Percentiles rank a stretch among this genome's conserved stretches.
These are phyloP conservation scores for Monilinia aucupariae DNA, from an alignment of 2,329 filamentous ascomycete species.

Conservation along the genomic window DNA sequence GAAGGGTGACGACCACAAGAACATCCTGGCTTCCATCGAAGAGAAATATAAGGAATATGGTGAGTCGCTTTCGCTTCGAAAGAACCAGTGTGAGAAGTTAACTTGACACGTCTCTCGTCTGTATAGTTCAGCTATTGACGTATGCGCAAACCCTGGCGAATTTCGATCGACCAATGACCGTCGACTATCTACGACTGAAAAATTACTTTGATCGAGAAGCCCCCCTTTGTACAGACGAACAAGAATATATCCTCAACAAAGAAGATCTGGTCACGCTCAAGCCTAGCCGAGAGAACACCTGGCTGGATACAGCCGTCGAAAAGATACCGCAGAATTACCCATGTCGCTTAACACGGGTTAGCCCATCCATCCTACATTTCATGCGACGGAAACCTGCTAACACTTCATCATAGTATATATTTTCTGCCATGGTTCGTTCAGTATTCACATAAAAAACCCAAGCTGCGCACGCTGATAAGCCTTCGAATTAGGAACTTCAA, in stretches of 20 bases:
- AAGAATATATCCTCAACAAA: constrained; percentile 34
- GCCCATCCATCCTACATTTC: neutral
- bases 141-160: constrained; percentile 28
- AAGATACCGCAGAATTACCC: constrained; percentile 21
- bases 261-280: constrained; percentile 39
- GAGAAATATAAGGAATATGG: constrained; percentile 22
- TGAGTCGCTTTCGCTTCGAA: neutral
- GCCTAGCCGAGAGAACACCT: constrained; percentile 37
- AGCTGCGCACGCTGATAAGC: neutral
- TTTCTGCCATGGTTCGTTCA: neutral
- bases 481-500: constrained; percentile 2
- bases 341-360: constrained; percentile 19
- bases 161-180: constrained; percentile 30
- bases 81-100: no score
- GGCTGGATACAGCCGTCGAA: constrained; percentile 38
- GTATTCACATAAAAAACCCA: neutral
- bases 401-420: neutral
- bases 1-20: neutral
- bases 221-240: constrained; percentile 23
- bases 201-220: constrained; percentile 30
- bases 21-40: constrained; percentile 17
- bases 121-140: constrained; percentile 22
- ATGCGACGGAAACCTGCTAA: neutral
- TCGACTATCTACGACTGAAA: constrained; percentile 34
- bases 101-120: no score